phyloP scores from a whole-genome alignment of 2,329 filamentous ascomycete species.

The Trichophyton benhamiae region DNA sequence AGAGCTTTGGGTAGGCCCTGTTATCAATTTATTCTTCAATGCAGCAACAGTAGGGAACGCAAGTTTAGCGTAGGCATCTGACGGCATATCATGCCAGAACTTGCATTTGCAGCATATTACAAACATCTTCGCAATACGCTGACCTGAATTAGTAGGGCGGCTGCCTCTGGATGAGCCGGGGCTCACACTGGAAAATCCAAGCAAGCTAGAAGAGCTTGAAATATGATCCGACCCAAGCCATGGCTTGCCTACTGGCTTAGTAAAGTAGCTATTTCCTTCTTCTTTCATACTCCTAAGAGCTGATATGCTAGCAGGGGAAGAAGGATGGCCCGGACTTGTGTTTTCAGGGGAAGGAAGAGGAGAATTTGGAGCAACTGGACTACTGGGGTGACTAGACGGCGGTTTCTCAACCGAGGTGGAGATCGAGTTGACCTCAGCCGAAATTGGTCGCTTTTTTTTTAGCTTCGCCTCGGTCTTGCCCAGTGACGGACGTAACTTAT shows the following conservation, averaged over 20 bases:
- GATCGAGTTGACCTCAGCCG: neutral
- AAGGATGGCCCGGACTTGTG: neutral
- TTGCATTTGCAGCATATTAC: constrained; percentile 34
- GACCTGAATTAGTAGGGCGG: neutral
- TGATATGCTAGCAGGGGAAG: neutral
- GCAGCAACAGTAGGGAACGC: constrained; percentile 16
- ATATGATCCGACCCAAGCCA: constrained; percentile 2
- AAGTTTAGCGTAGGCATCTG: constrained; percentile 28
- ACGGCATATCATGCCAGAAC: constrained; percentile 34
- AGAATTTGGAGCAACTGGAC: neutral
- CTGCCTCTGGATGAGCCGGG: neutral
- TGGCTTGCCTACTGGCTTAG: neutral
- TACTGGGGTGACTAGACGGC: neutral
- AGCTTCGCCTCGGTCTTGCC: constrained; percentile 1
- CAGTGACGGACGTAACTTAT: constrained; percentile 6
- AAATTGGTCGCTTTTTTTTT: neutral
- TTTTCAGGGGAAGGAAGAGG: neutral
- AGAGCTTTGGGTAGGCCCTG: neutral
- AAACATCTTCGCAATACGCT: constrained; percentile 27
- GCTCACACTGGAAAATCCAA: neutral
- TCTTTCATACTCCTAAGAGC: neutral
- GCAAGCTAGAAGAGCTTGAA: constrained; percentile 4
- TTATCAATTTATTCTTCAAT: neutral
- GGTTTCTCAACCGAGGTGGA: neutral
- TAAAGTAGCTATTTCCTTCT: neutral